Evolutionary conservation across 2,329 filamentous ascomycete genomes (phyloP).

Genomic region (Tolypocladium album): DNA sequence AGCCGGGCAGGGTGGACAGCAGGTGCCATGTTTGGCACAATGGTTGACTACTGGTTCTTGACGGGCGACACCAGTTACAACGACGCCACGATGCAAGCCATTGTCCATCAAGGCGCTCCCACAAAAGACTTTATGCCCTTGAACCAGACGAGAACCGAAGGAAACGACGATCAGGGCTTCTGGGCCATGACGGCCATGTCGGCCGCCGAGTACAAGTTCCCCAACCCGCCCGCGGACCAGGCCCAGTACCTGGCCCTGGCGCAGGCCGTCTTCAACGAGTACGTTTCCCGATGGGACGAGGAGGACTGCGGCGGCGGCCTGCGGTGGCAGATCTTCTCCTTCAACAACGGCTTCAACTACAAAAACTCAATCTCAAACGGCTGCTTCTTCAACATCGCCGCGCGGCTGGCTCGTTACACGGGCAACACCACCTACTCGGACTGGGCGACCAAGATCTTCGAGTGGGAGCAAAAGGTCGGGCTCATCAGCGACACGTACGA

Average conservation of each 20-base stretch:
- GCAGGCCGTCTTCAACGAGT: constrained; percentile 73
- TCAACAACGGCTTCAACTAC: constrained; percentile 61
- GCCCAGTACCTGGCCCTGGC: constrained; percentile 68
- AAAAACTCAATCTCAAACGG: constrained; percentile 61
- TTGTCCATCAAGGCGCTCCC: constrained; percentile 51
- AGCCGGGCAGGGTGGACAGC: constrained; percentile 52
- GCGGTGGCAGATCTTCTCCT: constrained; percentile 76
- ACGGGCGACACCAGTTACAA: constrained; percentile 59
- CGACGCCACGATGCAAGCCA: constrained; percentile 42
- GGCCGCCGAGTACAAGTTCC: constrained; percentile 67
- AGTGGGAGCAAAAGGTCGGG: constrained; percentile 46
- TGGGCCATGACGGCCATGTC: constrained; percentile 77
- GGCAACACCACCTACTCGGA: constrained; percentile 67
- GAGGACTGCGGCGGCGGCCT: constrained; percentile 59
- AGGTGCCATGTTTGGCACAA: constrained; percentile 57
- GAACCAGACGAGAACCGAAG: constrained; percentile 51
- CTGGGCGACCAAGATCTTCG: constrained; percentile 62
- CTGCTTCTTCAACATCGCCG: constrained; percentile 58
- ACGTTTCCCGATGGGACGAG: constrained; percentile 59
- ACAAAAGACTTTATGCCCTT: constrained; percentile 53
- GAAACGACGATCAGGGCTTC: constrained; percentile 72
- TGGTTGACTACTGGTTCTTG: constrained; percentile 63
- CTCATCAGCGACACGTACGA: constrained; percentile 45
- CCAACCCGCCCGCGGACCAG: constrained; percentile 49
- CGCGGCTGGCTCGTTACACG: constrained; percentile 68